phyloP scores from a whole-genome alignment of 2,329 filamentous ascomycete genomes.

The Colletotrichum euphorbiae region DNA sequence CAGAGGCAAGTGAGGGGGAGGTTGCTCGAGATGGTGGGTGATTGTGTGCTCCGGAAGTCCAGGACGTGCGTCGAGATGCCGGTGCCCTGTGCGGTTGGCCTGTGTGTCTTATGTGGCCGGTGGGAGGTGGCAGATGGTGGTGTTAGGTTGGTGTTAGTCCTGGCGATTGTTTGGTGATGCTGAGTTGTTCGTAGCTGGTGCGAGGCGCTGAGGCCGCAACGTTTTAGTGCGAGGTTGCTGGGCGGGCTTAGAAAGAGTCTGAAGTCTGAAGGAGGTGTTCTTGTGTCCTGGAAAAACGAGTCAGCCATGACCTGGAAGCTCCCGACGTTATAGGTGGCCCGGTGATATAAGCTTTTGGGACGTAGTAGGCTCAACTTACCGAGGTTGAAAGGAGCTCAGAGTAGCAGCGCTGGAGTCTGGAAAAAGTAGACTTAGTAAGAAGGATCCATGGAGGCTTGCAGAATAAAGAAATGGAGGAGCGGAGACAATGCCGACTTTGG shows the following conservation, averaged over 20 bases:
- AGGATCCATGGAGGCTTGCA: neutral
- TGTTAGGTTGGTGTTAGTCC: neutral
- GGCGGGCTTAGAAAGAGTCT: too few species aligned
- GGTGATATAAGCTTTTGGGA: constrained; percentile 8
- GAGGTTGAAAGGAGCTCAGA: neutral
- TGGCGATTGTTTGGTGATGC: neutral
- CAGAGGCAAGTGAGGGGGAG: neutral
- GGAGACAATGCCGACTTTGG: neutral
- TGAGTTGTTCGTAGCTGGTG: neutral
- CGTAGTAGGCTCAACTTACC: constrained; percentile 11
- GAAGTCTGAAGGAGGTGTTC: too few species aligned
- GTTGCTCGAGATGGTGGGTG: neutral
- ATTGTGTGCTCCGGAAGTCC: neutral
- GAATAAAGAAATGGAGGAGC: neutral
- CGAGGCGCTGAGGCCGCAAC: neutral
- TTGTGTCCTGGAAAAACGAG: neutral
- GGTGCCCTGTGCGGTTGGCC: constrained; percentile 23
- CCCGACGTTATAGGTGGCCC: constrained; percentile 6
- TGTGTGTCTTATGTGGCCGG: neutral
- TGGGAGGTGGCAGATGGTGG: neutral
- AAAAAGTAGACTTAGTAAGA: neutral
- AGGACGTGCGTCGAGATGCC: constrained; percentile 3
- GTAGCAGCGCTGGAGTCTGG: neutral
- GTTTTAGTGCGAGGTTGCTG: neutral
- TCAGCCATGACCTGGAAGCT: constrained; percentile 8